Conservation (phyloP, 257 asterid species). For the Salvia hispanica region DNA sequence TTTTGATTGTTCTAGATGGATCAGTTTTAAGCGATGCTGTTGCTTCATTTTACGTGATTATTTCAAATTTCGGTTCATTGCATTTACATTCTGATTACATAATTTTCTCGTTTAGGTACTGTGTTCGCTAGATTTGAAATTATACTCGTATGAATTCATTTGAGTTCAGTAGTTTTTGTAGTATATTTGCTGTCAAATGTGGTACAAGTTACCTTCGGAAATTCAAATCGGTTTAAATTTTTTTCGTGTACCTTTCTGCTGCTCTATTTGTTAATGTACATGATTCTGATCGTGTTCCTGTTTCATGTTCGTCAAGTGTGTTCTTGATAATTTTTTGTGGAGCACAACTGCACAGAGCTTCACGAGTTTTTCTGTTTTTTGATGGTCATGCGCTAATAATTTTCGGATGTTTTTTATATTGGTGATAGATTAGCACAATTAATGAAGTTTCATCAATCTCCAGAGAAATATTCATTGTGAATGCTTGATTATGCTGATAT, state of each 20-base stretch:
- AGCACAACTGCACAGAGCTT: neutral
- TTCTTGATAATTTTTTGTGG: slow-evolving; percentile 10
- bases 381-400: slow-evolving; percentile 18
- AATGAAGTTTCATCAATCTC: neutral
- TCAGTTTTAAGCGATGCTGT: slow-evolving; percentile 13
- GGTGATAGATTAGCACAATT: neutral
- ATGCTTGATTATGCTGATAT: slow-evolving; percentile 4
- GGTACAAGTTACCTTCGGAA: slow-evolving; percentile 8
- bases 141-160: slow-evolving; percentile 1
- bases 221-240: neutral
- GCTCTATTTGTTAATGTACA: neutral
- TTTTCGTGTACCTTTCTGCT: neutral
- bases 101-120: neutral
- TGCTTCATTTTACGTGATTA: neutral
- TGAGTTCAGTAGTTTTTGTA: slow-evolving; percentile 10
- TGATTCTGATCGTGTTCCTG: neutral
- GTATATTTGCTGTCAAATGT: slow-evolving; percentile 1
- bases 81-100: slow-evolving; percentile 8
- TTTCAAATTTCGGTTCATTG: neutral
- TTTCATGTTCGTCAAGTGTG: neutral
- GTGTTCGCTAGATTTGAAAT: slow-evolving; percentile 19
- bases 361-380: slow-evolving; percentile 13
- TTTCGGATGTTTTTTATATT: slow-evolving; percentile 2
- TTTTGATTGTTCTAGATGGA: neutral
- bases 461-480: neutral